Evolutionary conservation across 2,329 filamentous ascomycete species (phyloP), one percentile per base, ranked within the genome.

Genomic region (Penicillium italicum): DNA sequence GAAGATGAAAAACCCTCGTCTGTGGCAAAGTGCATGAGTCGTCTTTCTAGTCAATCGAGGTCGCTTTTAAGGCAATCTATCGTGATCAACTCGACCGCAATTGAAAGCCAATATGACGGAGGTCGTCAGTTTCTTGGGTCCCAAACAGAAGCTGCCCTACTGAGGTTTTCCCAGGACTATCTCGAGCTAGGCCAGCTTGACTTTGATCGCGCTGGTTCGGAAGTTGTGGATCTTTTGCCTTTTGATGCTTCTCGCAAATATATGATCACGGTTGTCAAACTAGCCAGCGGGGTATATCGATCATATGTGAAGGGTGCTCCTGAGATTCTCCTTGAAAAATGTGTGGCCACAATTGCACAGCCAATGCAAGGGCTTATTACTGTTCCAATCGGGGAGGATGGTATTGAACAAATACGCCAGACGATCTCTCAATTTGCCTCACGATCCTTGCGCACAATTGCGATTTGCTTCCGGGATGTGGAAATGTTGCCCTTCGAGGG

Each of bases 181-280:
- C 77, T 90, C 2, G 84, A 78, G 16, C 84, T 90, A 81, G 80
- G 37, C 7, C 56, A 82, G 1, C 78, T 89, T 12, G 78, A 77
- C 42, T 81, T 86, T 66, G 80, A 86, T 62, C 82, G 87, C 26
- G 72, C 77, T 4, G 80, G 82, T 53, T 83, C 81, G 56, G 76
- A 77, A 22, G 78, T 82, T n/a, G 72, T 87, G 37, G 86, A 90
- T 63, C 76, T 89, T 38, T 82, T 89, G 52, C 87, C 87, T 3
- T 90, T 90, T 62, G 87, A 90, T 67, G 89, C 88, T 34, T 80
- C 82, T 10, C 83, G 87, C 62, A 90, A 90, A 70, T 89, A 85
- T 55, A 78, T 77, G 74, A 74, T 74, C 20, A 71, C 74, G 24
- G 73, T 77, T 10, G 64, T 76, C 45, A 69, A 70, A 52, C 65